phyloP scores from a whole-genome alignment of 441 rosid genomes.

The Gossypium aridum region DNA sequence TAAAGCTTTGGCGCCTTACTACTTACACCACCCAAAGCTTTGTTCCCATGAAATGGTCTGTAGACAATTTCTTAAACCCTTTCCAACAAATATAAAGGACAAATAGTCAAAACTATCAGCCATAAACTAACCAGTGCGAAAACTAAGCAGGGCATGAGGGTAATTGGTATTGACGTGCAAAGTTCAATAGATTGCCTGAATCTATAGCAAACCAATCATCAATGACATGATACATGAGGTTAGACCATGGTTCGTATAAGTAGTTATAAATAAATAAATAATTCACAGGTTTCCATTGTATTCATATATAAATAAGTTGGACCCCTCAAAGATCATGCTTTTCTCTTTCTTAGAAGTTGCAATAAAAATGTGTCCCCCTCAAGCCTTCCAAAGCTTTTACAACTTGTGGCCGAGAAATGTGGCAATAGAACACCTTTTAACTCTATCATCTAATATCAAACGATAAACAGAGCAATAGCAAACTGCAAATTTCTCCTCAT shows the following conservation, averaged over 20 bases:
- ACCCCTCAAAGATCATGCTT: background rate
- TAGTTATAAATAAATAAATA: background rate
- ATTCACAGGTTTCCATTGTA: background rate
- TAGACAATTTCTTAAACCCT: background rate
- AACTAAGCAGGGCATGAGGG: background rate
- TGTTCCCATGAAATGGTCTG: background rate
- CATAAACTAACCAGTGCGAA: background rate
- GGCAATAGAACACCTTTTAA: conserved; percentile 5
- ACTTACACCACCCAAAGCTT: background rate
- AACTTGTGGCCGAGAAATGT: background rate
- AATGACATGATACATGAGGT: background rate
- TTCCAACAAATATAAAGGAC: background rate
- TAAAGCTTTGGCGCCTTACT: background rate
- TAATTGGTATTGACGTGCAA: background rate
- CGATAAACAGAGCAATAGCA: conserved; percentile 1
- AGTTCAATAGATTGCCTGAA: background rate
- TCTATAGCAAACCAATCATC: background rate
- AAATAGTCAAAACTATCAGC: background rate
- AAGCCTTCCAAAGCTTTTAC: conserved; percentile 1
- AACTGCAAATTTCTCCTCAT: conserved; percentile 7
- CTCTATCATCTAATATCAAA: conserved; percentile 12
- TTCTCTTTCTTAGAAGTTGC: background rate
- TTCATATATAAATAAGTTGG: background rate
- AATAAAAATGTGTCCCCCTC: background rate
- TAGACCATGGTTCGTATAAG: background rate